Evolutionary conservation across 148 eudicot genomes (phyloP), one percentile per base, ranked within the genome.

Genomic region (Chenopodium berlandieri): DNA sequence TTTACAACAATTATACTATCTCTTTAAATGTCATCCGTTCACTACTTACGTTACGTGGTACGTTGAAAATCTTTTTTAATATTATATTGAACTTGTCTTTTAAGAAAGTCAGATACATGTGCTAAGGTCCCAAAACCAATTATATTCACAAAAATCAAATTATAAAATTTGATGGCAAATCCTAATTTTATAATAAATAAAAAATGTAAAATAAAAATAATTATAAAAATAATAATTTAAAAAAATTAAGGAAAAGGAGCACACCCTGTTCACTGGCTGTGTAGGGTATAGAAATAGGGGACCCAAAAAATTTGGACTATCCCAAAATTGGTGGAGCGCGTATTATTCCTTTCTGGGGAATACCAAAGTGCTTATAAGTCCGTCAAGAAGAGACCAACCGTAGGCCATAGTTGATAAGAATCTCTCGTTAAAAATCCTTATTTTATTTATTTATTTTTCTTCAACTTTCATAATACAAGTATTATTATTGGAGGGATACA

Each of bases 271-370:
- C 27, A 30, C 25, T 34, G 9, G 9, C 9, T 58, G 37, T 52
- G 56, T 52, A 52, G 56, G 56, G 44, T 40, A 40, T 6, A 40
- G 44, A 12, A 75, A 75, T 79, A 37, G 82, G 82, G 82, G 82
- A 9, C 69, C 82, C 12, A 7, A 12, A 65, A 16, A 71, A 10
- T 22, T 54, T 66, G 82, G 79, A 79, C 70, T 79, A 83, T 84
- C 78, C 84, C 81, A 75, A 72, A 81, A 81, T 25, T 81, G 84
- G 86, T 73, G 86, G 84, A 77, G 81, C 27, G 32, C 31, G 56
- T 77, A 65, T 80, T 47, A 77, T 84, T 84, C 81, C 78, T 63
- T 81, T 71, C 47, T 75, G 56, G 86, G 68, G 70, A 60, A 75
- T 80, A 32, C 67, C 79, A 75, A 56, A 27, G 13, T 75, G 75